Evolutionary conservation across 139 green algal species (phyloP), one percentile per base, ranked within the genome.

Genomic region (Pycnococcus provasolii): DNA sequence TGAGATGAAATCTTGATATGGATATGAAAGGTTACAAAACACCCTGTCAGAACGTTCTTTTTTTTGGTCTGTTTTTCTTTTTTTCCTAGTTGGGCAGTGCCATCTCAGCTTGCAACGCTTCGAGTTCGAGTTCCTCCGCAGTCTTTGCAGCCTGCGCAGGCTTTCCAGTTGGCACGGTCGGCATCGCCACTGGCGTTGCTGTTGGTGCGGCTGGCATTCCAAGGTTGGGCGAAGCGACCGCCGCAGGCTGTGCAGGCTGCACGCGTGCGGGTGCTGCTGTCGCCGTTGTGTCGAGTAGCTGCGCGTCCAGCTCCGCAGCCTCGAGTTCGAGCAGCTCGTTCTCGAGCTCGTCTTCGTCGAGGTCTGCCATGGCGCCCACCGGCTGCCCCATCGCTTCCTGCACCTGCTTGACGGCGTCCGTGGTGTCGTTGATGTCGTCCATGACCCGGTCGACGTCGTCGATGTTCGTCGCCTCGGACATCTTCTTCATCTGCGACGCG

Each of bases 391-490:
- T 79, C 2, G 85, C 89, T 48, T 96, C 83, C 66, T 96, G 82
- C 62, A 99, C 91, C 63, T 93, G 79, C 15, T 78, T 73, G 87
- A 96, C 92, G 70, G 93, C 82, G 59, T 97, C 89, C 1, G 79
- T 87, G 41, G 86, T 79, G 64, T 98, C 92, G 60, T 87, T 86
- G 79, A 97, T 96, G 54, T 95, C 89, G 57, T 97, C 92, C 70
- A 96, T 81, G 4, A 58, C 70, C 68, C 80, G 80, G 77, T 97
- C 92, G 26, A 98, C 90, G 58, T 94, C 85, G 8, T 95, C 89
- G 45, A 98, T 90, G 71, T 96, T 90, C 75, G 87, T 89, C 52
- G 82, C 80, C 80, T 80, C 86, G 64, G 83, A 71, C 11, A 82
- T 58, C 40, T 64, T 44, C 73, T 74, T 75, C 59, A 81, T 72